Evolutionary conservation across 2,329 filamentous ascomycete species (phyloP), one percentile per base, ranked within the genome.

Genomic region (Clarireedia monteithiana): DNA sequence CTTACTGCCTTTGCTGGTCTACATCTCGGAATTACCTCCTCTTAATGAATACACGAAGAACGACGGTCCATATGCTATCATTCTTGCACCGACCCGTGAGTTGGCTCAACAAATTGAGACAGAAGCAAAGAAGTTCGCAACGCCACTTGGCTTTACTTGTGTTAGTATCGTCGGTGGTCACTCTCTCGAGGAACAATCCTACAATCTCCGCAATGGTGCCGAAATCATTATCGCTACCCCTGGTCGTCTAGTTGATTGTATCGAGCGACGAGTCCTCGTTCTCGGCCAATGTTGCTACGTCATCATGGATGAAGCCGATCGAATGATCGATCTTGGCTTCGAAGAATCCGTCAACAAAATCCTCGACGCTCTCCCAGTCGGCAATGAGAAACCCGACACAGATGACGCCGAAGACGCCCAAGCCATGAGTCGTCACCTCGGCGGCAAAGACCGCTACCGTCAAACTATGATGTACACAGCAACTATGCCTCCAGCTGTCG

Each of bases 381-480:
- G 81, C 50, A 97, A 99, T 72, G 89, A 96, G 72, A 99, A 97
- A 72, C 94, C 94, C 0, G 94, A 99, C 71, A 88, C 83, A 0
- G 92, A 97, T 12, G 89, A 89, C 53, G 94, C 94, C 5, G 94
- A 99, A 71, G 82, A 97, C 68, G 78, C 88, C 0, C 77, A 81
- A 56, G 83, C 86, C n/a, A 97, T 97, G 92, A 86, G 84, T 64
- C 80, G 83, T 57, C 87, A 88, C 65, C 74, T 95, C 1, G 85
- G 85, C 53, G 83, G 83, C 17, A 83, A 84, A 63, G 86, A 91
- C 66, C 81, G 88, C 23, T 97, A 97, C 74, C 80, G 94, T 58
- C 92, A 99, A 72, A 99, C 94, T 0, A 99, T 99, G 94, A 99
- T 99, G 94, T 99, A 97, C 82, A 97, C 94, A 62, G 94, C 94